Conservation (phyloP, 768 basidiomycete species). For the Xerocomellus amylosporus region DNA sequence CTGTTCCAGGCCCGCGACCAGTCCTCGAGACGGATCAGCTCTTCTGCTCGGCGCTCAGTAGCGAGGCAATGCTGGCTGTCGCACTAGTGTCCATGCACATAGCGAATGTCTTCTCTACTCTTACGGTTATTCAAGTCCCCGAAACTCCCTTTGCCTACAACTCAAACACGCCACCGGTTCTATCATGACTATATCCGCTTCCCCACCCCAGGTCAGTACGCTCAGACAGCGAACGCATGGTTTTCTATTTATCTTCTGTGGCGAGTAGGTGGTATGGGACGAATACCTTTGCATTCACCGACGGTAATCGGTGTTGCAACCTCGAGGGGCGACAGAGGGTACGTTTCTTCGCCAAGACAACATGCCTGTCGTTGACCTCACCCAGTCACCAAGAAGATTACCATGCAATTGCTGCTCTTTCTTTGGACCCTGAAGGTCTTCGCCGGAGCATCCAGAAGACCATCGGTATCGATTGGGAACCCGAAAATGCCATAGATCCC, state of each 20-base stretch:
- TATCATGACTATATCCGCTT: conserved; percentile 75
- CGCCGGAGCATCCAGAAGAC: conserved; percentile 57
- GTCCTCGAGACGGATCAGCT: conserved; percentile 13
- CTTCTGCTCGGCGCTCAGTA: conserved; percentile 6
- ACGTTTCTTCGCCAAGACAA: conserved; percentile 12
- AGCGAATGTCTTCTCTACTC: conserved; percentile 30
- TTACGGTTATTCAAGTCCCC: conserved; percentile 20
- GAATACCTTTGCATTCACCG: conserved; percentile 71
- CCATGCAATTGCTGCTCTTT: conserved; percentile 70
- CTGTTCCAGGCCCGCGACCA: background rate
- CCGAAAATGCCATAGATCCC: conserved; percentile 47
- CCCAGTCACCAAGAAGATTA: conserved; percentile 88
- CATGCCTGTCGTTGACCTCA: background rate
- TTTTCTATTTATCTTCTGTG: conserved; percentile 7
- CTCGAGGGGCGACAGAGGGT: conserved; percentile 77
- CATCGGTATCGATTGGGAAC: conserved; percentile 72
- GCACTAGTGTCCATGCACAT: conserved; percentile 22
- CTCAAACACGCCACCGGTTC: conserved; percentile 22
- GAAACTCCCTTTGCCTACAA: conserved; percentile 7
- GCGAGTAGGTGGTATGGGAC: conserved; percentile 53
- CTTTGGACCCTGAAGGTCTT: conserved; percentile 74
- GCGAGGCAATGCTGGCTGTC: conserved; percentile 31
- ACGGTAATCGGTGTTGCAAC: conserved; percentile 75
- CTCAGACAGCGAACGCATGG: background rate
- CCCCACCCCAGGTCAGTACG: conserved; percentile 42